Evolutionary conservation across 1,139 yeast genomes (phyloP).

Genomic region (Scheffersomyces parashehatae): DNA sequence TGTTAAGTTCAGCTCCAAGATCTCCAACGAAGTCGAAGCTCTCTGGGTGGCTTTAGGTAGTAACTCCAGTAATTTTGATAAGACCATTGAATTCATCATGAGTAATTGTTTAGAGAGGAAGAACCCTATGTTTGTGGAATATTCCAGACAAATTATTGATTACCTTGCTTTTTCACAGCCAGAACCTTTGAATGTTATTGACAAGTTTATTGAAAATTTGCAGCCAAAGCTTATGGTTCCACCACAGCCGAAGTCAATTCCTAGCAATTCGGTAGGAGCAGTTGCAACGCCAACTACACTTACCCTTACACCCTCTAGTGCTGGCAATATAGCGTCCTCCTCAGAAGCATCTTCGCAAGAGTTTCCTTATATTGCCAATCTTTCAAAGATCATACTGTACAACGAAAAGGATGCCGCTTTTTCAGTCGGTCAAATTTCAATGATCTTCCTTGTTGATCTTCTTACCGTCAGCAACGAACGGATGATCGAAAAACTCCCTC

Average conservation of each 20-base stretch:
- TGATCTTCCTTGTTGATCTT: slow-evolving; percentile 81
- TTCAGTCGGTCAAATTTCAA: slow-evolving; percentile 84
- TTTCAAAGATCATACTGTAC: slow-evolving; percentile 56
- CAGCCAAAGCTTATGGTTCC: slow-evolving; percentile 91
- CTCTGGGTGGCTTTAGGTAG: slow-evolving; percentile 91
- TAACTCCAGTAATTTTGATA: slow-evolving; percentile 65
- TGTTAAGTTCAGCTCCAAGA: slow-evolving; percentile 66
- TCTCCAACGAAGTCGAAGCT: slow-evolving; percentile 88
- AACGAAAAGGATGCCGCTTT: slow-evolving; percentile 75
- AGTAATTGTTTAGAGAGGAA: slow-evolving; percentile 69
- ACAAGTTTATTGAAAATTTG: slow-evolving; percentile 64
- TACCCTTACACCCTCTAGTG: neutral
- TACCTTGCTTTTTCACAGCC: slow-evolving; percentile 65
- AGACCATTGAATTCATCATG: slow-evolving; percentile 70
- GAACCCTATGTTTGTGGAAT: slow-evolving; percentile 74
- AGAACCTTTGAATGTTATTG: slow-evolving; percentile 58
- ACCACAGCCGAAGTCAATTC: slow-evolving; percentile 34
- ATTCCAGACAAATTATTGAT: slow-evolving; percentile 77
- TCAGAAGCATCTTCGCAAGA: slow-evolving; percentile 1
- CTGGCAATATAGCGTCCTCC: slow-evolving; percentile 3
- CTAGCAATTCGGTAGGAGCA: neutral
- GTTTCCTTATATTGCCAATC: slow-evolving; percentile 72
- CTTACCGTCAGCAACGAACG: slow-evolving; percentile 61
- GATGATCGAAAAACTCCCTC: slow-evolving; percentile 59
- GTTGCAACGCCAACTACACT: neutral